Base-by-base conservation (phyloP, 805 yeast species). In the Zygosaccharomyces rouxii region DNA sequence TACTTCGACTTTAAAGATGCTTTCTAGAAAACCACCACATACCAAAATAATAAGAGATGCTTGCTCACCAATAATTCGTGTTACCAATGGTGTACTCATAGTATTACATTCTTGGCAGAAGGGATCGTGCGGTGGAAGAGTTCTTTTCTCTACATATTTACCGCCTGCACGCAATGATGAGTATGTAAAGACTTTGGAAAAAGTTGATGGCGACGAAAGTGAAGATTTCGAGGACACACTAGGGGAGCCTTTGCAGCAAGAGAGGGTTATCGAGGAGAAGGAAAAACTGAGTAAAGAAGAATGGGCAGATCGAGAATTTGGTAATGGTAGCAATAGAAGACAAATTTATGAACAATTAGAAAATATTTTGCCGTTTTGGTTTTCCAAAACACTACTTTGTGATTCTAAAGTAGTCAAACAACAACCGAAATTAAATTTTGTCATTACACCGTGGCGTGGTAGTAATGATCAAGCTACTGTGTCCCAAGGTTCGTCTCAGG, bases 291-390 rank as follows among this genome's bases (percentile, higher is more conserved):
- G 43, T 22, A 47, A 48, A 13, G 55, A 53, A 42, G 58, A 55
- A 35, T 53, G 39, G 22, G 46, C 44, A 19, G 59, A 56, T 30
- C 41, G 48, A 25, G 59, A 56, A 21, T 46, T 45, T 38, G 55
- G 55, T 5, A 51, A 42, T 25, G 54, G 50, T 5, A 44, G 49
- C 31, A 52, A 47, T 21, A 56, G 53, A 38, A 47, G 50, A n/a
- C 54, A 57, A 22, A 44, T 60, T 9, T 66, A 55, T 16, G 67
- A 63, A 5, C 59, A 59, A 9, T 61, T 84, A 14, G 82, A 78
- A 50, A 53, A 60, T 10, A 63, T 70, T 7, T 57, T 83, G 10
- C 90, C 94, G 0, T 73, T 70, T 18, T 85, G 92, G 92, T 71
- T 80, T 7, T 80, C 81, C 1, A 72, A 76, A 22, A 73, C 76